phyloP scores from a whole-genome alignment of 1,139 yeast genomes.

The Debaryomyces udenii region DNA sequence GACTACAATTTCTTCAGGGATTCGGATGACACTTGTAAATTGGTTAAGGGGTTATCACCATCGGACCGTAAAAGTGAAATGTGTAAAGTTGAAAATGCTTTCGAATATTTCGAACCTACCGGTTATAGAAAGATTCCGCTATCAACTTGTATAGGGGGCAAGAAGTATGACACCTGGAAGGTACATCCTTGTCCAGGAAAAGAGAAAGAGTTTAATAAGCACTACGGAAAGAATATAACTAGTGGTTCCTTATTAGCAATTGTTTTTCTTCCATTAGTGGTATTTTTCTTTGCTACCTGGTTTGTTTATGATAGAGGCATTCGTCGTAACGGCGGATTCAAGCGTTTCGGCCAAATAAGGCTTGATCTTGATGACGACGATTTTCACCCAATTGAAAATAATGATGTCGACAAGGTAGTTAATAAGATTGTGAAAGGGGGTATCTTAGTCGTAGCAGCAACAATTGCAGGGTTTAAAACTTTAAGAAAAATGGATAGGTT shows the following conservation, averaged over 20 bases:
- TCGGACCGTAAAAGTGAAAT: constrained; percentile 60
- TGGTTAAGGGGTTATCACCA: constrained; percentile 72
- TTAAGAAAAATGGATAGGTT: constrained; percentile 38
- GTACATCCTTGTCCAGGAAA: constrained; percentile 88
- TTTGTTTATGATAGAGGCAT: constrained; percentile 83
- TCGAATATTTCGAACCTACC: constrained; percentile 56
- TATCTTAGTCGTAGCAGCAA: constrained; percentile 52
- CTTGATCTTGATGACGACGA: constrained; percentile 74
- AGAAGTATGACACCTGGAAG: constrained; percentile 61
- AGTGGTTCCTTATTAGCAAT: constrained; percentile 57
- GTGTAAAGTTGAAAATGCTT: constrained; percentile 58
- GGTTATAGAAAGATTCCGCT: constrained; percentile 51
- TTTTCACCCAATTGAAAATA: constrained; percentile 65
- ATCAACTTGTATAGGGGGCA: constrained; percentile 50
- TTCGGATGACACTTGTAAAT: constrained; percentile 81
- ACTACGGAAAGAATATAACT: constrained; percentile 59
- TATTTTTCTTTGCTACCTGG: constrained; percentile 62
- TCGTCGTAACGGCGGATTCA: constrained; percentile 77
- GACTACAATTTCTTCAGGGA: constrained; percentile 80
- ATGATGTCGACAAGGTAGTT: constrained; percentile 62
- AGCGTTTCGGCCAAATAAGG: constrained; percentile 83
- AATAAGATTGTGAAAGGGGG: constrained; percentile 65
- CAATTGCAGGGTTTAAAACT: constrained; percentile 44
- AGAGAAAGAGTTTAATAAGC: constrained; percentile 60
- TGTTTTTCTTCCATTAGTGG: constrained; percentile 58